Percentiles rank a stretch among this genome's conserved stretches.
phyloP scores from a whole-genome alignment of 2,329 filamentous ascomycete species.

The Fusarium subtropicale region DNA sequence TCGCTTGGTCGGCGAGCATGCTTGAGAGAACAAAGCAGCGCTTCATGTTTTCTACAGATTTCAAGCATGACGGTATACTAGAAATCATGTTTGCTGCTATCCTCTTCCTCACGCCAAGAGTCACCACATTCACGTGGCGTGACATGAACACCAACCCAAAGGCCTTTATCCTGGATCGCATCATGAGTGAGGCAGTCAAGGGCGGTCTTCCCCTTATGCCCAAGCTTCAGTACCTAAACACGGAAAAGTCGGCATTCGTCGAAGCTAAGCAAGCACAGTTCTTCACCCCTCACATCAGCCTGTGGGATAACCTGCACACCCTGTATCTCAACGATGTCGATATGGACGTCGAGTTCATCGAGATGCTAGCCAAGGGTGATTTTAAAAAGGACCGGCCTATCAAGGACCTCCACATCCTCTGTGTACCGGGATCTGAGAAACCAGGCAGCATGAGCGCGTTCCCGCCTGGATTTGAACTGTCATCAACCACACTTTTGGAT shows the following conservation, averaged over 20 bases:
- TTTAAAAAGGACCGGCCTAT: conserved; percentile 24
- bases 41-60: conserved; percentile 34
- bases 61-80: conserved; percentile 30
- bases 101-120: conserved; percentile 23
- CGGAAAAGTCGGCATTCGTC: conserved; percentile 12
- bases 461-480: background rate
- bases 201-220: conserved; percentile 22
- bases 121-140: conserved; percentile 27
- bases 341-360: conserved; percentile 23
- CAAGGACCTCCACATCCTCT: conserved; percentile 16
- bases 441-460: conserved; percentile 1
- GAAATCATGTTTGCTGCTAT: conserved; percentile 30
- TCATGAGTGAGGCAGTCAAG: background rate
- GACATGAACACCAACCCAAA: conserved; percentile 30
- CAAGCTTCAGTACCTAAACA: conserved; percentile 9
- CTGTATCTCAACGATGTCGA: conserved; percentile 25
- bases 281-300: conserved; percentile 19
- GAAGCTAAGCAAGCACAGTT: conserved; percentile 23
- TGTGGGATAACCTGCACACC: conserved; percentile 26
- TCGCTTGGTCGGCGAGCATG: conserved; percentile 26
- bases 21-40: conserved; percentile 17
- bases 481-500: conserved; percentile 4
- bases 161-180: conserved; percentile 4
- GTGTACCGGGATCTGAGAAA: conserved; percentile 13
- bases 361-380: conserved; percentile 12